Percentiles rank a stretch among this genome's conserved stretches.
Conservation (phyloP, 129 eudicot species). For the Erigeron canadensis region DNA sequence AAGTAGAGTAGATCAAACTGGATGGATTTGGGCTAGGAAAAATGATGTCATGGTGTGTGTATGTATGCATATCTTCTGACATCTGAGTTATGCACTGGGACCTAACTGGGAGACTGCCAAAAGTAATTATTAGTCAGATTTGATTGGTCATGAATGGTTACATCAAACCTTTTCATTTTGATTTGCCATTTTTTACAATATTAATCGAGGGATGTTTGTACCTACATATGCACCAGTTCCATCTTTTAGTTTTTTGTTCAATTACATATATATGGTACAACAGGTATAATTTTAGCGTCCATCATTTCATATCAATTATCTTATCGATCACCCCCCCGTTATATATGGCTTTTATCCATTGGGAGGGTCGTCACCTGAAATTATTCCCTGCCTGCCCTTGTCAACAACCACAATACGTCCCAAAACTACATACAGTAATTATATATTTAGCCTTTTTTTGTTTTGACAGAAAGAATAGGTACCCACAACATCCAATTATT, state of each 20-base stretch:
- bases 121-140: conserved; percentile 32
- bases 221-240: neutral
- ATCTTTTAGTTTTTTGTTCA: neutral
- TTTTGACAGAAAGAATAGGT: neutral
- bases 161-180: conserved; percentile 31
- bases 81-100: conserved; percentile 10
- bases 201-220: neutral
- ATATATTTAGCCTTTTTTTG: neutral
- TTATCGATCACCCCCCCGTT: conserved; percentile 28
- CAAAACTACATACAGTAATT: neutral
- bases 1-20: neutral
- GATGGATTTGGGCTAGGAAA: conserved; percentile 18
- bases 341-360: conserved; percentile 28
- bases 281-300: conserved; percentile 7
- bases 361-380: conserved; percentile 42
- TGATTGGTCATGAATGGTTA: conserved; percentile 42
- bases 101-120: conserved; percentile 24
- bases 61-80: conserved; percentile 23
- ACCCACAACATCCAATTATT: neutral
- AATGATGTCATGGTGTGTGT: conserved; percentile 35
- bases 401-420: neutral
- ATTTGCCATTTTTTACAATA: conserved; percentile 6
- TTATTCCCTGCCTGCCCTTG: conserved; percentile 19
- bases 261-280: neutral
- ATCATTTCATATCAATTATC: conserved; percentile 4